A percentile compares a stretch with the other conserved stretches of the same genome.
Evolutionary conservation across 345 rosid genomes (phyloP).

Genomic region (Heritiera littoralis): DNA sequence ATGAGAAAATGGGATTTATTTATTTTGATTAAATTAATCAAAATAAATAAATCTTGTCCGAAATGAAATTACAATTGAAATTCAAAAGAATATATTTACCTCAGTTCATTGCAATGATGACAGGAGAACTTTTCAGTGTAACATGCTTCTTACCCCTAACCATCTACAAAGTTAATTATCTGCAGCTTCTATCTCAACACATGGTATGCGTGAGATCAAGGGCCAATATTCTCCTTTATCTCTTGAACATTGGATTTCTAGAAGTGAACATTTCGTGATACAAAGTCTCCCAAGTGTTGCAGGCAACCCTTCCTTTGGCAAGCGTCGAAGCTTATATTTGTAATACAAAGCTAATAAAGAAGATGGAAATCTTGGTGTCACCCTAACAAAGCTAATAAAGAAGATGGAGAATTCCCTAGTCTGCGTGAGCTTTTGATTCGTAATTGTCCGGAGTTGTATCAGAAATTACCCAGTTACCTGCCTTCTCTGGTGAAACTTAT

Average conservation of each 20-base stretch:
- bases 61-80: neutral
- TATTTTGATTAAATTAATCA: too few species aligned
- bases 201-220: constrained; percentile 26
- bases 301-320: constrained; percentile 32
- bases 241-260: constrained; percentile 19
- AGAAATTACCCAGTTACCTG: constrained; percentile 24
- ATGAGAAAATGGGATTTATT: too few species aligned
- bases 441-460: constrained; percentile 20
- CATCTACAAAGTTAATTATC: neutral
- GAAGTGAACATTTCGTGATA: constrained; percentile 23
- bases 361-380: constrained; percentile 32
- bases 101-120: neutral
- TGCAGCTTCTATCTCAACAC: neutral
- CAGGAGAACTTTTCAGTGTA: neutral
- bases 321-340: constrained; percentile 14
- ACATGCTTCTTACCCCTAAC: neutral
- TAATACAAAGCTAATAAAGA: too few species aligned
- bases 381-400: neutral
- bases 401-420: constrained; percentile 25
- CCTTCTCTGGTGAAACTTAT: constrained; percentile 14
- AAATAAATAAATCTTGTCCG: neutral
- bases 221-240: constrained; percentile 35
- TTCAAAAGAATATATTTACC: constrained; percentile 11
- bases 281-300: constrained; percentile 23
- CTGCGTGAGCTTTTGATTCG: constrained; percentile 28